A percentile compares a stretch with the other conserved stretches of the same genome.
Evolutionary conservation across 2,329 filamentous ascomycete species (phyloP).

Genomic region (Cercospora canescens): DNA sequence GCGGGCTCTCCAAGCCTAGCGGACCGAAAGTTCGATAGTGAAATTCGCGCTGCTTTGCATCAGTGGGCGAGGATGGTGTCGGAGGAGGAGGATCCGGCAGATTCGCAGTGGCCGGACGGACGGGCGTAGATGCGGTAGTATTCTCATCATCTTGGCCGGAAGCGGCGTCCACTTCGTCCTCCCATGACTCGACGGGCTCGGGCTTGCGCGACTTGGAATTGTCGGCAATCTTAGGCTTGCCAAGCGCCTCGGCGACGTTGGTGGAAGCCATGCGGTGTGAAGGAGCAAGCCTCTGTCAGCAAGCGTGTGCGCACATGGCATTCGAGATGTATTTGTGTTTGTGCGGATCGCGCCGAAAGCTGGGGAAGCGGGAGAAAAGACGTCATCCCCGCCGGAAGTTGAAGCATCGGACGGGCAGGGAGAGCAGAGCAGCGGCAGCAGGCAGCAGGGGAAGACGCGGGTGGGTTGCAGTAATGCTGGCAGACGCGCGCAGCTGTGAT

Average conservation of each 20-base stretch:
- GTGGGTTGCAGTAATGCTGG: too few relatives aligned
- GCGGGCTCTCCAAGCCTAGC: background rate
- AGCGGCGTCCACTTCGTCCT: constrained; percentile 63
- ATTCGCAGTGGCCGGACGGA: constrained; percentile 26
- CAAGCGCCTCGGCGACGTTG: constrained; percentile 30
- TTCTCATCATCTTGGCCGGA: constrained; percentile 34
- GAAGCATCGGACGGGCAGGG: background rate
- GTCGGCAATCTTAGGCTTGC: constrained; percentile 36
- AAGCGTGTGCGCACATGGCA: background rate
- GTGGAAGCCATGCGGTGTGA: constrained; percentile 16
- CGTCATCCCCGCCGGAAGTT: background rate
- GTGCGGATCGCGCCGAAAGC: constrained; percentile 1
- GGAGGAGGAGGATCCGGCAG: constrained; percentile 61
- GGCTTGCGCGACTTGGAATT: constrained; percentile 29
- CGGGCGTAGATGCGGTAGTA: constrained; percentile 31
- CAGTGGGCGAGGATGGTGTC: constrained; percentile 62
- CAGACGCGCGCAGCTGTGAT: background rate
- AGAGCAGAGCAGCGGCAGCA: background rate
- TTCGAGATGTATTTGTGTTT: background rate
- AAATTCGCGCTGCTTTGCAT: constrained; percentile 5
- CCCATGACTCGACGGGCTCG: constrained; percentile 67
- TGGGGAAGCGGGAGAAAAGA: background rate
- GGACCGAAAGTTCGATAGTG: constrained; percentile 29
- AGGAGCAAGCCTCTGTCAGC: background rate
- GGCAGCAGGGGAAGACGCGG: background rate